These are phyloP conservation scores for Violaceomyces palustris DNA, from an alignment of 1,284 basidiomycete species.

Conservation along the genomic window DNA sequence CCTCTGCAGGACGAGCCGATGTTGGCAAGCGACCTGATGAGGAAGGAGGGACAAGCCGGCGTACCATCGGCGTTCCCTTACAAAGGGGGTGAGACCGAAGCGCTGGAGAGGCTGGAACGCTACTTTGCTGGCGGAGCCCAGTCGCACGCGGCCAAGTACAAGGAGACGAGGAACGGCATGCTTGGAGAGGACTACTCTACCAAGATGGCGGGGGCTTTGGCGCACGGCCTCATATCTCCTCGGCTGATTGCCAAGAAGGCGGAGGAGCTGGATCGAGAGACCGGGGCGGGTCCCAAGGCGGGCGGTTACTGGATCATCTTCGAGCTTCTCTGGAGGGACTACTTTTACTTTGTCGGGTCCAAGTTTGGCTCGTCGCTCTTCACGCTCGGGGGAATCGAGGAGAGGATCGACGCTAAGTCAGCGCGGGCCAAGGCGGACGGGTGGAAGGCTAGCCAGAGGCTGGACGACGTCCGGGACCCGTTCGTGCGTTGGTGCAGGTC, in stretches of 20 bases:
- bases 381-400: slow-evolving; percentile 36
- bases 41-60: slow-evolving; percentile 5
- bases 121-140: slow-evolving; percentile 23
- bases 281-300: slow-evolving; percentile 5
- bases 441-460: slow-evolving; percentile 18
- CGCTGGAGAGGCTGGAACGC: slow-evolving; percentile 24
- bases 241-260: slow-evolving; percentile 32
- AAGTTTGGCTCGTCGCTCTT: slow-evolving; percentile 41
- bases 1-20: slow-evolving; percentile 30
- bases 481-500: slow-evolving; percentile 34
- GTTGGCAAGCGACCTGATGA: slow-evolving; percentile 14
- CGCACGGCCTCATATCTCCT: slow-evolving; percentile 37
- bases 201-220: slow-evolving; percentile 40
- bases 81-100: slow-evolving; percentile 42
- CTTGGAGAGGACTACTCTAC: slow-evolving; percentile 36
- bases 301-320: slow-evolving; percentile 48
- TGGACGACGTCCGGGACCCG: slow-evolving; percentile 18
- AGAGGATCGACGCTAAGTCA: slow-evolving; percentile 16
- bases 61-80: slow-evolving; percentile 34
- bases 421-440: slow-evolving; percentile 27
- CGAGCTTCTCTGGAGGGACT: slow-evolving; percentile 46
- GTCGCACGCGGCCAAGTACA: slow-evolving; percentile 25
- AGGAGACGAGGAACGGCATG: slow-evolving; percentile 41
- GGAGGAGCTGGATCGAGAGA: slow-evolving; percentile 15
- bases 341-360: slow-evolving; percentile 55